Evolutionary conservation across 148 eudicot genomes (phyloP), one percentile per base, ranked within the genome.

Genomic region (Rhododendron simsii): DNA sequence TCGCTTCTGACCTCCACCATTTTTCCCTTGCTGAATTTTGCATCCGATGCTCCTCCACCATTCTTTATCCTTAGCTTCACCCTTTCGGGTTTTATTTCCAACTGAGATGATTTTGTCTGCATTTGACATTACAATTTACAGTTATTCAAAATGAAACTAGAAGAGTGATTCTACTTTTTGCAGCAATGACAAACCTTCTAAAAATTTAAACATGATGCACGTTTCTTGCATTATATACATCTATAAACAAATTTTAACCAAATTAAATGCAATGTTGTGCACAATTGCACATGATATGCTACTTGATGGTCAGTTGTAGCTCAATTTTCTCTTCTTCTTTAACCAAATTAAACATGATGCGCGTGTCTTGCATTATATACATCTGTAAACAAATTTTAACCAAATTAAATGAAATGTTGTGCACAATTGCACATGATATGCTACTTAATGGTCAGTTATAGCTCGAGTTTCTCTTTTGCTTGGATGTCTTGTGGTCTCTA

Each of bases 1-100:
- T 91, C 85, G 35, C 90, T 89, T 86, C 61, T 91, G 18, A 92
- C 90, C 87, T 93, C 96, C 83, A 92, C 92, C 82, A 51, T 73
- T 61, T 89, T 61, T 83, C 91, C 93, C n/a, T 76, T 21, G 18
- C 21, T 37, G 87, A 88, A 90, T 6, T 41, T 88, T 50, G 85
- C 30, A 7, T 12, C 81, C 20, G 61, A 45, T 73, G 20, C 16
- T 83, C 51, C 83, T 78, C 83, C 83, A 11, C 78, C 83, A 30
- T 59, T 87, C 33, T 85, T 87, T 14, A 87, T 83, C 86, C 80
- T 87, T 12, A 87, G n/a, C 63, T 87, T 87, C 13, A 74, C 12
- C 79, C 37, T 78, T 84, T 51, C 59, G n/a, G 81, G 85, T 65
- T 74, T 55, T 48, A n/a, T 63, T 20, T 55, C 30, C 74, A 69